phyloP scores from a whole-genome alignment of 2,329 filamentous ascomycete species.

The Decorospora gaudefroyi region DNA sequence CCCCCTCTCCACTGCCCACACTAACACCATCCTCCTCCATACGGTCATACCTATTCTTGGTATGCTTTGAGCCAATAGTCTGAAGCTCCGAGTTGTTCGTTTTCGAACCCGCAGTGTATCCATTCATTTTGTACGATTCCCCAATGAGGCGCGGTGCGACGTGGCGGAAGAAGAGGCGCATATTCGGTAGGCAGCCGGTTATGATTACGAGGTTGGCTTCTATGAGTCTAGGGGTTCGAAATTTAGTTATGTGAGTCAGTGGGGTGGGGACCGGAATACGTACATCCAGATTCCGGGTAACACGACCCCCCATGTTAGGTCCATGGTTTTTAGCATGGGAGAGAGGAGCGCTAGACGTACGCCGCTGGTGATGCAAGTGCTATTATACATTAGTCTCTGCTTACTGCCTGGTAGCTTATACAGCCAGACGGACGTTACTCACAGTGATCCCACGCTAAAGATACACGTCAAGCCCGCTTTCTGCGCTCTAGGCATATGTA shows the following conservation, averaged over 20 bases:
- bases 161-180: slow-evolving; percentile 49
- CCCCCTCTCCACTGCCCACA: slow-evolving; percentile 16
- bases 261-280: neutral
- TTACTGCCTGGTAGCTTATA: neutral
- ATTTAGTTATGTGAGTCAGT: neutral
- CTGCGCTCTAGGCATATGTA: slow-evolving; percentile 22
- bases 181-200: slow-evolving; percentile 50
- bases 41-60: slow-evolving; percentile 5
- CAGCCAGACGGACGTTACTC: too few species aligned
- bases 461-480: slow-evolving; percentile 26
- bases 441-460: slow-evolving; percentile 26
- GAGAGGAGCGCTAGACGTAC: slow-evolving; percentile 14
- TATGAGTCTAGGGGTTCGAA: slow-evolving; percentile 33
- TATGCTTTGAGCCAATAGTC: slow-evolving; percentile 8
- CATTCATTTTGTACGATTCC: slow-evolving; percentile 11
- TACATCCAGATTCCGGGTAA: slow-evolving; percentile 21
- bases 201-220: slow-evolving; percentile 51
- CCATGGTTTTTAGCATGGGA: slow-evolving; percentile 14
- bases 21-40: slow-evolving; percentile 16
- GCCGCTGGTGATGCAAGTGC: slow-evolving; percentile 16
- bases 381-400: neutral
- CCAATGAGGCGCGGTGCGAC: slow-evolving; percentile 36
- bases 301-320: slow-evolving; percentile 22
- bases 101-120: slow-evolving; percentile 2
- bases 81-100: slow-evolving; percentile 8